phyloP scores from a whole-genome alignment of 352 stramenopile genomes.

The Phytopythium ostracodes region DNA sequence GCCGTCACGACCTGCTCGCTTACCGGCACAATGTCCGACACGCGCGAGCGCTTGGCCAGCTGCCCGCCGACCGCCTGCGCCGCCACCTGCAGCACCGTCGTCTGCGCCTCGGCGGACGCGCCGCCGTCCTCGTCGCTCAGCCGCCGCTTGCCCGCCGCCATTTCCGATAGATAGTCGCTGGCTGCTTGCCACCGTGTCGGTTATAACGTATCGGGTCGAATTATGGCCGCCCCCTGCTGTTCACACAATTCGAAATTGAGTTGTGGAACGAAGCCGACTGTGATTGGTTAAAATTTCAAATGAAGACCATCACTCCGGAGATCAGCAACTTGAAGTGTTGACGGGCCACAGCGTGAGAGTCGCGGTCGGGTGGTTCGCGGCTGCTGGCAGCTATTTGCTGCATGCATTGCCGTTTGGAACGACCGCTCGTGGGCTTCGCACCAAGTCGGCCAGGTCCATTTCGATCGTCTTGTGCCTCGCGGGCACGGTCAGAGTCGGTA shows the following conservation, averaged over 20 bases:
- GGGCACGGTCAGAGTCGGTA: no score
- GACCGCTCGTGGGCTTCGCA: no score
- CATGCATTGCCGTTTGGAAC: no score
- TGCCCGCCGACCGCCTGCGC: slow-evolving; percentile 24
- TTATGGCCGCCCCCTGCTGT: not conserved
- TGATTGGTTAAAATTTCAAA: no score
- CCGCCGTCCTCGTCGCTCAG: slow-evolving; percentile 11
- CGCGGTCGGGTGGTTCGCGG: no score
- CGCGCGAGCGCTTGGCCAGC: slow-evolving; percentile 59
- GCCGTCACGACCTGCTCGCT: slow-evolving; percentile 51
- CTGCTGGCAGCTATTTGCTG: no score
- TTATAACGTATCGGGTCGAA: no score
- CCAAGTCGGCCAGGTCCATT: no score
- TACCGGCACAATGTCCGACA: slow-evolving; percentile 72
- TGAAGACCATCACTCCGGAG: no score
- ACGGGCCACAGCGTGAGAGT: no score
- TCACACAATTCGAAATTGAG: not conserved
- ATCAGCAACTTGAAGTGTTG: not conserved
- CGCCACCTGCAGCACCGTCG: slow-evolving; percentile 2
- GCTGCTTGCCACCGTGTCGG: not conserved
- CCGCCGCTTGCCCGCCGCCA: slow-evolving; percentile 15
- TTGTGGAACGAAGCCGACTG: not conserved
- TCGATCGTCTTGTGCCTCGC: no score
- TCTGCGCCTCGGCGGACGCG: not conserved
- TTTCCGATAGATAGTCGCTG: not conserved